phyloP scores from a whole-genome alignment of 2,329 filamentous ascomycete genomes.

The Microascus cirrosus region DNA sequence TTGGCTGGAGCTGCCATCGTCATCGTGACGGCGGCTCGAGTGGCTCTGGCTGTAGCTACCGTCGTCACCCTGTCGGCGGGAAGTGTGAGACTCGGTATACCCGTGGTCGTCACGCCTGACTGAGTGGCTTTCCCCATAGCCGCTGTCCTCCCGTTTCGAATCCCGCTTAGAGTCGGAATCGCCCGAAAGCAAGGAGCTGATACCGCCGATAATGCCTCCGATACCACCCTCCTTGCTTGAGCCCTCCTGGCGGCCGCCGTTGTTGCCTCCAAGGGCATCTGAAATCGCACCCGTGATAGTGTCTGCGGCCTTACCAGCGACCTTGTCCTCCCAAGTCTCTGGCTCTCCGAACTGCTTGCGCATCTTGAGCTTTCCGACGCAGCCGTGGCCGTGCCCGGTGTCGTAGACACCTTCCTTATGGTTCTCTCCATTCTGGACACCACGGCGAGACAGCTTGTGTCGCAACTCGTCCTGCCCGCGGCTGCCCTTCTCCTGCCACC shows the following conservation, averaged over 20 bases:
- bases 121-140: constrained; percentile 47
- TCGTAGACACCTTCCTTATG: constrained; percentile 81
- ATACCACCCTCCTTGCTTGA: constrained; percentile 48
- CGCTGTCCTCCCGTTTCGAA: constrained; percentile 49
- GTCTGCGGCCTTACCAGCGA: constrained; percentile 43
- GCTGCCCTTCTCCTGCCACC: constrained; percentile 61
- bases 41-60: constrained; percentile 26
- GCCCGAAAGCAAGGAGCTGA: constrained; percentile 33
- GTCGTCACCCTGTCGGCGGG: constrained; percentile 42
- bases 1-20: constrained; percentile 51
- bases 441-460: constrained; percentile 63
- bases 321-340: constrained; percentile 42
- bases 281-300: constrained; percentile 44
- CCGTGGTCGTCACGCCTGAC: constrained; percentile 46
- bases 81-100: constrained; percentile 51
- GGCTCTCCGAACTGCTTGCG: constrained; percentile 49
- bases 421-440: constrained; percentile 68
- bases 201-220: constrained; percentile 44
- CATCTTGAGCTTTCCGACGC: constrained; percentile 66
- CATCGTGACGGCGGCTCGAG: constrained; percentile 19
- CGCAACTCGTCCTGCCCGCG: constrained; percentile 59
- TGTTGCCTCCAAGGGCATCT: constrained; percentile 31
- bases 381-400: constrained; percentile 76
- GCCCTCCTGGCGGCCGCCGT: constrained; percentile 20
- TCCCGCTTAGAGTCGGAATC: constrained; percentile 50